These are phyloP conservation scores for Canavalia ensiformis DNA, from an alignment of 306 rosid species.

Conservation along the genomic window DNA sequence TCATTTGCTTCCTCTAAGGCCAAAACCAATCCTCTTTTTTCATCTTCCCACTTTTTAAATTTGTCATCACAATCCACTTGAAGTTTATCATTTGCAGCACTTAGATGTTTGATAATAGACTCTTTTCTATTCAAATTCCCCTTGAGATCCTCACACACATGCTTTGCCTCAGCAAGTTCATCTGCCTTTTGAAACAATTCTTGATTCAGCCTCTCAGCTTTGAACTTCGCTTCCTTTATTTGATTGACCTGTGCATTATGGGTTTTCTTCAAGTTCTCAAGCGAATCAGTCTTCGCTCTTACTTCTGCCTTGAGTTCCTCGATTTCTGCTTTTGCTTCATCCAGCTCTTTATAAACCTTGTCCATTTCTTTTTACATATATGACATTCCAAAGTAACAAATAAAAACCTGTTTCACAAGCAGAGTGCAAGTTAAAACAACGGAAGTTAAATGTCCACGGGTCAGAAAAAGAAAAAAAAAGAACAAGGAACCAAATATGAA, in stretches of 20 bases:
- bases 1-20: constrained; percentile 72
- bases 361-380: constrained; percentile 60
- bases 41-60: constrained; percentile 55
- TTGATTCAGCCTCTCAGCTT: constrained; percentile 68
- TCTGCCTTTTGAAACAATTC: constrained; percentile 61
- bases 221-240: constrained; percentile 59
- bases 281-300: constrained; percentile 59
- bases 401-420: constrained; percentile 31
- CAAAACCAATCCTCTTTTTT: constrained; percentile 54
- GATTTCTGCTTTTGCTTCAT: constrained; percentile 71
- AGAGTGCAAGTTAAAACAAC: constrained; percentile 12
- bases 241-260: constrained; percentile 59
- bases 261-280: constrained; percentile 68
- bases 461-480: background rate
- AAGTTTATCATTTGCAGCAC: constrained; percentile 67
- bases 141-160: constrained; percentile 57
- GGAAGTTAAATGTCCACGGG: background rate
- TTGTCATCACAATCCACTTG: constrained; percentile 63
- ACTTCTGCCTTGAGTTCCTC: constrained; percentile 69
- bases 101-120: constrained; percentile 63
- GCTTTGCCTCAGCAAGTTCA: constrained; percentile 47
- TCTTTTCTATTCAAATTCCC: constrained; percentile 56
- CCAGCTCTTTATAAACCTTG: constrained; percentile 70
- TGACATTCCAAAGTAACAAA: background rate
- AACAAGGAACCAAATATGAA: background rate